Conservation (phyloP, 2,329 filamentous ascomycete genomes). For the Trichoderma endophyticum region DNA sequence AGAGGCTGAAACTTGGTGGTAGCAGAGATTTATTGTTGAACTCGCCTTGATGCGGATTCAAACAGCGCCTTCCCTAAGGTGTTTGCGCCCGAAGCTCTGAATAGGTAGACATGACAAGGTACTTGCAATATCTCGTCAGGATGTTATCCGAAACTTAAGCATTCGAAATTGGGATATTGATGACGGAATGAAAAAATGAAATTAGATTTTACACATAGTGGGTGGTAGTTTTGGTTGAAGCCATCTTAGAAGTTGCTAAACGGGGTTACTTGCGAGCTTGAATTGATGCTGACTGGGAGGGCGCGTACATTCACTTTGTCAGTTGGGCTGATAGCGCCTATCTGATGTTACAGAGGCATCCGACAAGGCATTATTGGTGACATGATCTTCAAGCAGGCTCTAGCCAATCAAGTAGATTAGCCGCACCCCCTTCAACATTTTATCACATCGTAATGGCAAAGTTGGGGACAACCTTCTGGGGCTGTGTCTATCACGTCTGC, state of each 20-base stretch:
- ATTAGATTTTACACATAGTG: neutral
- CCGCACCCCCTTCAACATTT: neutral
- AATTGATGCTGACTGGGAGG: neutral
- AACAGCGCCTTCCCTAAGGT: neutral
- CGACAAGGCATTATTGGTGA: neutral
- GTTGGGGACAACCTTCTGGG: neutral
- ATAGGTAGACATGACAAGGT: no score
- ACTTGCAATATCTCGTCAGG: neutral
- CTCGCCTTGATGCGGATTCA: neutral
- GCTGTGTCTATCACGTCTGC: neutral
- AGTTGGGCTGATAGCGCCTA: neutral
- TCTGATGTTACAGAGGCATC: neutral
- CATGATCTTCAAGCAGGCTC: neutral
- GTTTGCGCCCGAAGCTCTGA: neutral
- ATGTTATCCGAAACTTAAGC: neutral
- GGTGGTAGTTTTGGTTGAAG: neutral
- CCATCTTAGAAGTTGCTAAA: neutral
- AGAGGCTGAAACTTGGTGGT: neutral
- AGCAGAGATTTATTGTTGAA: neutral
- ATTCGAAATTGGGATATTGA: neutral
- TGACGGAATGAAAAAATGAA: neutral
- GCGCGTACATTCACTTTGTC: neutral
- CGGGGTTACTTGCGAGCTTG: neutral
- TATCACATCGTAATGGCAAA: neutral
- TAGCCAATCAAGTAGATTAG: neutral